Evolutionary conservation across 179 eudicot species (phyloP).

Genomic region (Drosera spatulata): DNA sequence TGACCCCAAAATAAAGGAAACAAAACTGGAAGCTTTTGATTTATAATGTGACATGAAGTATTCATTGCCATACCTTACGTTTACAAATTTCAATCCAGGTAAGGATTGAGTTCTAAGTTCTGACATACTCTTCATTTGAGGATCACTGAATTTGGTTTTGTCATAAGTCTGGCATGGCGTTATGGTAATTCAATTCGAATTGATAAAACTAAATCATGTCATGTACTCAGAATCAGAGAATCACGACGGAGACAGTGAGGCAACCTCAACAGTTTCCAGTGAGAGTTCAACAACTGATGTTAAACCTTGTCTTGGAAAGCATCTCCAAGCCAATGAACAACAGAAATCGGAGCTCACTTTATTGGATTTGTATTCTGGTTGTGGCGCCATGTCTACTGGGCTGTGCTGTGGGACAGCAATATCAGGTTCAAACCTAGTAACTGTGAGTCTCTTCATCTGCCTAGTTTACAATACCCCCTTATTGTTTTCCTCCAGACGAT

Average conservation of each 20-base stretch:
- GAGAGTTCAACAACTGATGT: conserved; percentile 19
- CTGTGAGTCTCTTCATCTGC: conserved; percentile 16
- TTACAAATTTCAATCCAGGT: conserved; percentile 12
- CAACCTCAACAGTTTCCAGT: conserved; percentile 41
- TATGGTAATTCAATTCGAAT: too few relatives aligned
- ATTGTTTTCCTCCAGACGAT: neutral
- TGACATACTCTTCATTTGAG: too few relatives aligned
- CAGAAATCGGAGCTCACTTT: conserved; percentile 17
- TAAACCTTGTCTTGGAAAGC: neutral
- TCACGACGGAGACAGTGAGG: conserved; percentile 21
- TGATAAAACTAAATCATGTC: too few relatives aligned
- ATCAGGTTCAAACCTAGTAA: conserved; percentile 20
- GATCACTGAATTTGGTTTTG: too few relatives aligned
- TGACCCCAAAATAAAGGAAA: neutral
- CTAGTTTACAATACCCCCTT: neutral
- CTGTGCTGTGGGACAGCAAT: conserved; percentile 26
- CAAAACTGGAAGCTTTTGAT: conserved; percentile 5
- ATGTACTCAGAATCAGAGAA: conserved; percentile 13
- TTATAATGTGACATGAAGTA: conserved; percentile 19
- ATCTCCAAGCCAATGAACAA: neutral
- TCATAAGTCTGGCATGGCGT: too few relatives aligned
- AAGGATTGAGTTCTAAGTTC: too few relatives aligned
- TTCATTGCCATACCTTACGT: conserved; percentile 14
- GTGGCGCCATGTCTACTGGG: conserved; percentile 49
- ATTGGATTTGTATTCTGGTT: conserved; percentile 33